Base-by-base conservation (phyloP, 2,329 filamentous ascomycete genomes). In the Magnaporthales sp. region DNA sequence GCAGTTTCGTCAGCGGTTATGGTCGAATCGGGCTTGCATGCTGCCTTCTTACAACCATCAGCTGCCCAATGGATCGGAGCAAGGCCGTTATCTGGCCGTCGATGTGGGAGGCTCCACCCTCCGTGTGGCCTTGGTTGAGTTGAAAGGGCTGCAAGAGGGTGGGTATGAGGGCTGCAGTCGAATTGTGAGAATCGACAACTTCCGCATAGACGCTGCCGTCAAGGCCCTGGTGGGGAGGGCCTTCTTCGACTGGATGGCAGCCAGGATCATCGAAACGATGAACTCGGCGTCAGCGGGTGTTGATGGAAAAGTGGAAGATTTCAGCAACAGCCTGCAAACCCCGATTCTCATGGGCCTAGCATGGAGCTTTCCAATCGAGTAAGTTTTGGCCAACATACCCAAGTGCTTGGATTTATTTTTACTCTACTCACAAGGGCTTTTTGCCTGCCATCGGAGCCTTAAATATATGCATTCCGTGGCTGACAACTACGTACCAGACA, bases 311-410 rank as follows among this genome's bases (percentile, higher is more conserved):
- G 29, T 27, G 56, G 13, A 76, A 3, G 75, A 74, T 26, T 74
- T 7, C 5, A 58, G 4, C 11, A 27, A 77, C 67, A 74, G 70
- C 60, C 72, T 75, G 5, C 77, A 79, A 27, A 75, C 78, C 2
- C 80, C 83, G 30, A 76, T 90, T 65, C 83, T 82, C 9, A 80
- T 89, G 77, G 87, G 87, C 1, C 74, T 90, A 68, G 85, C 88
- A 6, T 90, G 88, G 87, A 90, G 87, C 67, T 91, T 91, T 71
- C 88, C 88, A 29, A 86, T 90, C 61, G 85, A 90, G 87, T 89
- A 79, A 73, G 85, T 80, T 31, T 24, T 64, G 10, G 22, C 30
- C 61, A 51, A 1, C 15, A 10, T 8, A 29, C n/a, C 19, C 29
- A n/a, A n/a, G 13, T 9, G 22, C 61, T 32, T 3, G n/a, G 29